Base-by-base conservation (phyloP, 108 stramenopile species). In the Skeletonema marinoi region DNA sequence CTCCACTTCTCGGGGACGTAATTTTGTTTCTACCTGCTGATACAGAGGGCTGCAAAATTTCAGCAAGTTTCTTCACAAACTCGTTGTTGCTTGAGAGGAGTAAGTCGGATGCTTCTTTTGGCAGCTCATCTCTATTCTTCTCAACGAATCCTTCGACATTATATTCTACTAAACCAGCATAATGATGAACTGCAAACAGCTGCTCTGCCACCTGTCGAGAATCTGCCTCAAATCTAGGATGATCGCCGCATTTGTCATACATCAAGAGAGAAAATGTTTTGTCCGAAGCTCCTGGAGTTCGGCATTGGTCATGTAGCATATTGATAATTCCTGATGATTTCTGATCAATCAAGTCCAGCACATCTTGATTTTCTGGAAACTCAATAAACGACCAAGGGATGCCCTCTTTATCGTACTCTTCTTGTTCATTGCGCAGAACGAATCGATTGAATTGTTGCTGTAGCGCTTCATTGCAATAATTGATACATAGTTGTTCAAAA, bases 401-500 rank as follows among this genome's bases (percentile, higher is more conserved):
- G 19, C 90, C 91, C 82, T 97, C 96, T 13, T 85, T 74, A 38
- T 90, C 88, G 78, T 96, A 97, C 71, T 91, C 92, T 32, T 88
- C 89, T 79, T 96, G 93, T 78, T 97, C 96, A 56, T 89, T 86
- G 66, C 84, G 83, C 4, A 98, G 82, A 13, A 98, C 90, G 65
- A 93, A 94, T 1, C 89, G 78, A 68, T 98, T 96, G 80, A 96
- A 96, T 68, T 97, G 97, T 68, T 97, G 97, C 67, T 96, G 93
- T 16, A 96, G 78, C 0, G 91, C 89, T 85, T 95, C 96, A 68
- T 98, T 99, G 73, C 94, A 94, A 67, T 97, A 97, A 88, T 97
- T 98, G 84, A 98, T 98, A 78, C 96, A 98, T 32, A 98, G 83
- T 71, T 98, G 97, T 82, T 97, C 97, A 74, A 98, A 98, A 32